Evolutionary conservation across 2,329 filamentous ascomycete species (phyloP).

Genomic region (Epichloe amarillans): DNA sequence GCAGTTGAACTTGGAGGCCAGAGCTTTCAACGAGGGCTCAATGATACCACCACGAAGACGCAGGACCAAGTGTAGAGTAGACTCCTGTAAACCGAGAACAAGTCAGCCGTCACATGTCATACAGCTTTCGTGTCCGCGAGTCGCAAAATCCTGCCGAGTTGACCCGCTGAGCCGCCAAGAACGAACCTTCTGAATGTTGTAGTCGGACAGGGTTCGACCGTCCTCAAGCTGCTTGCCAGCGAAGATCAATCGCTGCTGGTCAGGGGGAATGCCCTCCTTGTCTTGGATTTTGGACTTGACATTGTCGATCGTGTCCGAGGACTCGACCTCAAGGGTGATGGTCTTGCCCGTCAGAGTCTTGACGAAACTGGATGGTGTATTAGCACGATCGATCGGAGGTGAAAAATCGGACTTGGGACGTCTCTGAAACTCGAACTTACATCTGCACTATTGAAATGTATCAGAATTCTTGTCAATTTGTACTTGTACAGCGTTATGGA

Average conservation of each 20-base stretch:
- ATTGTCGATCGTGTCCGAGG: slow-evolving; percentile 98
- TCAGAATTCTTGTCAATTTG: slow-evolving; percentile 29
- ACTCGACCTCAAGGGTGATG: slow-evolving; percentile 99
- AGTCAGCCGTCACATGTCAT: background rate
- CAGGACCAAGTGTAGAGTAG: slow-evolving; percentile 94
- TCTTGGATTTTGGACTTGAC: slow-evolving; percentile 99
- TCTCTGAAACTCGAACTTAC: slow-evolving; percentile 40
- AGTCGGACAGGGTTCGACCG: slow-evolving; percentile 90
- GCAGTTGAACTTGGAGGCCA: slow-evolving; percentile 99
- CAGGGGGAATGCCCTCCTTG: slow-evolving; percentile 94
- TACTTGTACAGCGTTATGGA: background rate
- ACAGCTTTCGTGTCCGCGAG: background rate
- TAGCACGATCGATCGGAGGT: slow-evolving; percentile 12
- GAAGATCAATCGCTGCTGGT: slow-evolving; percentile 98
- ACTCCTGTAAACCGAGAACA: slow-evolving; percentile 50
- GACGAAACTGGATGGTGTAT: slow-evolving; percentile 64
- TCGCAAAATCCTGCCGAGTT: background rate
- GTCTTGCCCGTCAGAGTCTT: slow-evolving; percentile 99
- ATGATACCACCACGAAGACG: slow-evolving; percentile 99
- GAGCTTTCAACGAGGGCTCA: slow-evolving; percentile 95
- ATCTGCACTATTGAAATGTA: slow-evolving; percentile 62
- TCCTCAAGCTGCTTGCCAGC: slow-evolving; percentile 99
- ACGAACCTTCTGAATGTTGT: slow-evolving; percentile 98
- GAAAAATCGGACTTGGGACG: background rate
- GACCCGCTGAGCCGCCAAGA: background rate